Evolutionary conservation across 306 rosid species (phyloP).

Genomic region (Malus asiatica): DNA sequence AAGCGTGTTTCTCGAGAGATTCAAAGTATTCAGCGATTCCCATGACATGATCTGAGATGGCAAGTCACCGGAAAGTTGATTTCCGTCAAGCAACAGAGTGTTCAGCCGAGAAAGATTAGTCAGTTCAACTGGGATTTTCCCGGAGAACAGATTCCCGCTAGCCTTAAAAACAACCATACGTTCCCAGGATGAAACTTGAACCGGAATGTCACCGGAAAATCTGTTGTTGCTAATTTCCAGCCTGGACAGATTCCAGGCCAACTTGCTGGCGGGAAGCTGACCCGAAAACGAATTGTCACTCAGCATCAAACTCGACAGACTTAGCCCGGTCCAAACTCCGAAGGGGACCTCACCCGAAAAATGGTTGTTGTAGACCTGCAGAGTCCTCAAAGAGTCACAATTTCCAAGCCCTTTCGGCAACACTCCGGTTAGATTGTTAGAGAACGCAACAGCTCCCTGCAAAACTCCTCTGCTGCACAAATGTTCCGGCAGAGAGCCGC

Average conservation of each 20-base stretch:
- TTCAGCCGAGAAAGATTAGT: constrained; percentile 41
- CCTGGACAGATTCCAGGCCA: constrained; percentile 48
- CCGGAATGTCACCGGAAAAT: constrained; percentile 59
- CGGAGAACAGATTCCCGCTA: constrained; percentile 53
- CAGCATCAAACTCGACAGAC: constrained; percentile 45
- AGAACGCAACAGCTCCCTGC: constrained; percentile 46
- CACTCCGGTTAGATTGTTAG: constrained; percentile 46
- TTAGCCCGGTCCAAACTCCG: constrained; percentile 52
- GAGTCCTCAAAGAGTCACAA: constrained; percentile 35
- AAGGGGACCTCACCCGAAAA: constrained; percentile 65
- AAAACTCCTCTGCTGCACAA: constrained; percentile 51
- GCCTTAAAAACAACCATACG: constrained; percentile 57
- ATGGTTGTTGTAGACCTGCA: constrained; percentile 45
- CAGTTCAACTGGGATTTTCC: constrained; percentile 55
- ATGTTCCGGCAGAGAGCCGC: constrained; percentile 60
- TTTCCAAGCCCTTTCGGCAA: constrained; percentile 54
- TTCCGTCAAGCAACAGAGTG: constrained; percentile 49
- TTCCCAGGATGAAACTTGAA: constrained; percentile 32
- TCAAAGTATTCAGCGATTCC: constrained; percentile 40
- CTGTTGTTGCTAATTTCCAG: constrained; percentile 57
- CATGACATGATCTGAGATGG: constrained; percentile 58
- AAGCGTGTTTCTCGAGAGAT: constrained; percentile 60
- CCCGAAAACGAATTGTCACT: constrained; percentile 65
- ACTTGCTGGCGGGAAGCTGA: constrained; percentile 40
- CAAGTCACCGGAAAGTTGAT: constrained; percentile 60